Percentiles rank a stretch among this genome's conserved stretches.
These are phyloP conservation scores for Candida neerlandica DNA, from an alignment of 1,139 yeast species.

Conservation along the genomic window DNA sequence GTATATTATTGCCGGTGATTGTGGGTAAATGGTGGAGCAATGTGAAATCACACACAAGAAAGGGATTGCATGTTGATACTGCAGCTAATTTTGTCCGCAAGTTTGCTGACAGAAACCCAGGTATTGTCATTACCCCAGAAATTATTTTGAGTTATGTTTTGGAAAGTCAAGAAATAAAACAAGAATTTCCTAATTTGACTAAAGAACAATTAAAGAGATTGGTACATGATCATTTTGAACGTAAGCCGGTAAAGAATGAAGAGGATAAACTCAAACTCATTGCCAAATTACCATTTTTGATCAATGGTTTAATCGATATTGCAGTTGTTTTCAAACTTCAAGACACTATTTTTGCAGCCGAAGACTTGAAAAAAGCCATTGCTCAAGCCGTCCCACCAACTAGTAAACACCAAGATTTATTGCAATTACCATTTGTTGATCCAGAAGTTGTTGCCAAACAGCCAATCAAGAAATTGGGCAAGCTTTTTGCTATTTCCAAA, in stretches of 20 bases:
- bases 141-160: constrained; percentile 66
- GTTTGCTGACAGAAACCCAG: constrained; percentile 74
- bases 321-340: constrained; percentile 77
- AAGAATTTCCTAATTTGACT: constrained; percentile 41
- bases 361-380: constrained; percentile 71
- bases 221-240: constrained; percentile 58
- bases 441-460: constrained; percentile 44
- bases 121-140: constrained; percentile 63
- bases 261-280: constrained; percentile 57
- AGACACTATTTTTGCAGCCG: constrained; percentile 61
- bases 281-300: constrained; percentile 63
- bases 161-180: constrained; percentile 62
- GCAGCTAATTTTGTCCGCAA: constrained; percentile 71
- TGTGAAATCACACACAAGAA: constrained; percentile 78
- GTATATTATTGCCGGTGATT: constrained; percentile 72
- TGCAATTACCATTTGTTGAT: constrained; percentile 81
- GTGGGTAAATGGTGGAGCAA: constrained; percentile 92
- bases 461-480: constrained; percentile 62
- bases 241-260: constrained; percentile 44
- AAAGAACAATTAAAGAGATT: constrained; percentile 51
- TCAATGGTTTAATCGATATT: constrained; percentile 77
- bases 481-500: constrained; percentile 58
- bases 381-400: constrained; percentile 74
- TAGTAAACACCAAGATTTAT: constrained; percentile 60
- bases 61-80: constrained; percentile 80